A percentile compares a stretch with the other conserved stretches of the same genome.
Conservation (phyloP, 2,329 filamentous ascomycete species). For the Colletotrichum endophyticum region DNA sequence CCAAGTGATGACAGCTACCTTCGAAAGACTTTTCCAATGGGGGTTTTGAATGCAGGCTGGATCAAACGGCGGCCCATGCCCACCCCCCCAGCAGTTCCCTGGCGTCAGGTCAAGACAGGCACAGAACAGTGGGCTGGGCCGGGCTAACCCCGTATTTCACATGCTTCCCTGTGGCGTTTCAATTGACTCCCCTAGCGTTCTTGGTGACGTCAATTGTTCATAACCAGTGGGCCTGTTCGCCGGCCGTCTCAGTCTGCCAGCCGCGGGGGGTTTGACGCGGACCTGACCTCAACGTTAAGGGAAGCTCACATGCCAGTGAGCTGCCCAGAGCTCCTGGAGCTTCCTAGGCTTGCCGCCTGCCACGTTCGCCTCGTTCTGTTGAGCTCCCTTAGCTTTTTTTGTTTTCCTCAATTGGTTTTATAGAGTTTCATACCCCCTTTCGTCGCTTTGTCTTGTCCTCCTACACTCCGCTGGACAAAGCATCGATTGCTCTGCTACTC, state of each 20-base stretch:
- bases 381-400: not conserved
- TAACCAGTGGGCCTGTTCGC: slow-evolving; percentile 11
- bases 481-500: not conserved
- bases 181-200: slow-evolving; percentile 11
- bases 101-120: not conserved
- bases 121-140: not conserved
- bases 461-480: not conserved
- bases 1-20: not conserved
- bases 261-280: not conserved
- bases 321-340: slow-evolving; percentile 14
- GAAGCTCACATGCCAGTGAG: slow-evolving; percentile 8
- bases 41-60: not conserved
- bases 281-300: not conserved
- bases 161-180: slow-evolving; percentile 15
- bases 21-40: not conserved
- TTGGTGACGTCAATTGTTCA: slow-evolving; percentile 8
- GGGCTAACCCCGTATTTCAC: slow-evolving; percentile 8
- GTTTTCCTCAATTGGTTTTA: not conserved
- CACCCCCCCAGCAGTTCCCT: not conserved
- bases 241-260: not conserved
- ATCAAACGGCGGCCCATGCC: not conserved
- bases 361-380: not conserved
- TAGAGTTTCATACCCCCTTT: not conserved
- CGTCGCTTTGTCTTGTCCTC: not conserved
- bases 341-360: not conserved